Evolutionary conservation across 805 yeast genomes (phyloP).

Genomic region (Alloascoidea africana): DNA sequence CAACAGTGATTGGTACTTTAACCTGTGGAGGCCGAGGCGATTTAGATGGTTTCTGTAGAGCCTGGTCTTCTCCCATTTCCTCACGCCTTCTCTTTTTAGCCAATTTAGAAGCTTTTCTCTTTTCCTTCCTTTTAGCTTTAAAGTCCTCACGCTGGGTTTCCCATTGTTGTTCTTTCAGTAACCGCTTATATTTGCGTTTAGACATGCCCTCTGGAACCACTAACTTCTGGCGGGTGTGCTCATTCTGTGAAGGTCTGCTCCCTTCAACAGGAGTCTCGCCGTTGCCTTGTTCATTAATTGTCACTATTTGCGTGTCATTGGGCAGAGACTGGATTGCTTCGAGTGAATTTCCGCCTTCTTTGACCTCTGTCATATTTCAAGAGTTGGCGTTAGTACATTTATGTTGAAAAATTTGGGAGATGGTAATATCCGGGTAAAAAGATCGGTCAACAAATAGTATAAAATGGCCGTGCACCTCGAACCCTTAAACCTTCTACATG

Average conservation of each 20-base stretch:
- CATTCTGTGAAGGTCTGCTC: neutral
- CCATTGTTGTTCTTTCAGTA: conserved; percentile 40
- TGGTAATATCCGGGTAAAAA: too few species aligned
- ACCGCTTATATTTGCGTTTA: conserved; percentile 70
- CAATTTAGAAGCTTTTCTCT: conserved; percentile 26
- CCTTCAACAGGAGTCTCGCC: neutral
- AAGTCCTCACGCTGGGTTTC: conserved; percentile 52
- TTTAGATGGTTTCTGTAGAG: conserved; percentile 21
- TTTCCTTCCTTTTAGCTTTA: conserved; percentile 35
- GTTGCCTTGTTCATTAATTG: neutral
- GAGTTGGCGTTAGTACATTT: too few species aligned
- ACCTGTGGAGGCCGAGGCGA: conserved; percentile 24
- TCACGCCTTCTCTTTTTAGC: conserved; percentile 25
- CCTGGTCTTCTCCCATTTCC: conserved; percentile 18
- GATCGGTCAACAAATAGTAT: too few species aligned
- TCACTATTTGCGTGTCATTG: neutral
- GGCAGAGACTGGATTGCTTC: too few species aligned
- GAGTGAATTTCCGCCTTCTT: too few species aligned
- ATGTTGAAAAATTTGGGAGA: too few species aligned
- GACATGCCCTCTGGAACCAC: conserved; percentile 76
- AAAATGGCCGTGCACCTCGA: too few species aligned
- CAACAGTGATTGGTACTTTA: conserved; percentile 33
- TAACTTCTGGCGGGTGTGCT: conserved; percentile 9
- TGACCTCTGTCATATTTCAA: too few species aligned
- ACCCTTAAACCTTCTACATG: too few species aligned